A percentile compares a stretch with the other conserved stretches of the same genome.
Conservation (phyloP, 768 basidiomycete species). For the Calocybe indica region DNA sequence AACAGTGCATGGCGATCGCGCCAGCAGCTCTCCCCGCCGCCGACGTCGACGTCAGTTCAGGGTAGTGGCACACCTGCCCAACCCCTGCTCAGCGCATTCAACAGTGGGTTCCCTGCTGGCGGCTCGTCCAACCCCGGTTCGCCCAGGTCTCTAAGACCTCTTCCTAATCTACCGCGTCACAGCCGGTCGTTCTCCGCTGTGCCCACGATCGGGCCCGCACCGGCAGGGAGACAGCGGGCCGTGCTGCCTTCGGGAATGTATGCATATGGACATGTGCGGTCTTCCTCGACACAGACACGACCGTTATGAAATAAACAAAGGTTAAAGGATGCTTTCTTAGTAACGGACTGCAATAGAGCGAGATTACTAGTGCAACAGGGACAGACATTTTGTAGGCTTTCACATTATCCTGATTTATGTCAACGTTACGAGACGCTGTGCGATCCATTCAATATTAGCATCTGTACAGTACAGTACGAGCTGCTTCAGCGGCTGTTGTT, state of each 20-base stretch:
- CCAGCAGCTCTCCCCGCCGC: not conserved
- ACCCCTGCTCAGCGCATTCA: conserved; percentile 4
- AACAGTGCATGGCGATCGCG: conserved; percentile 7
- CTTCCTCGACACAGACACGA: not conserved
- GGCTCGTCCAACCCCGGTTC: not conserved
- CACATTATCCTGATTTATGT: too few relatives aligned
- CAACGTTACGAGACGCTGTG: too few relatives aligned
- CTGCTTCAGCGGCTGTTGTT: too few relatives aligned
- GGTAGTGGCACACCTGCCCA: not conserved
- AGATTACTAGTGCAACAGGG: too few relatives aligned
- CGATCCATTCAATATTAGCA: too few relatives aligned
- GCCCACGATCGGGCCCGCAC: conserved; percentile 1
- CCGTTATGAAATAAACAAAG: not conserved
- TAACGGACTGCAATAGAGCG: too few relatives aligned
- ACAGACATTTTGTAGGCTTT: too few relatives aligned
- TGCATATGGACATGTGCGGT: not conserved
- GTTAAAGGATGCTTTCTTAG: too few relatives aligned
- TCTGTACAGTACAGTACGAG: too few relatives aligned
- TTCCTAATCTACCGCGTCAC: conserved; percentile 6
- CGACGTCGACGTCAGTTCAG: not conserved
- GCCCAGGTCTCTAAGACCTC: conserved; percentile 1
- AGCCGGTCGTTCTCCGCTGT: conserved; percentile 10
- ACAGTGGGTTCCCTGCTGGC: conserved; percentile 3
- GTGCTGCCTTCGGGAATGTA: conserved; percentile 11
- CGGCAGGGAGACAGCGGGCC: conserved; percentile 5